Conservation (phyloP, 2,329 filamentous ascomycete genomes). For the Neodidymelliopsis sp. region DNA sequence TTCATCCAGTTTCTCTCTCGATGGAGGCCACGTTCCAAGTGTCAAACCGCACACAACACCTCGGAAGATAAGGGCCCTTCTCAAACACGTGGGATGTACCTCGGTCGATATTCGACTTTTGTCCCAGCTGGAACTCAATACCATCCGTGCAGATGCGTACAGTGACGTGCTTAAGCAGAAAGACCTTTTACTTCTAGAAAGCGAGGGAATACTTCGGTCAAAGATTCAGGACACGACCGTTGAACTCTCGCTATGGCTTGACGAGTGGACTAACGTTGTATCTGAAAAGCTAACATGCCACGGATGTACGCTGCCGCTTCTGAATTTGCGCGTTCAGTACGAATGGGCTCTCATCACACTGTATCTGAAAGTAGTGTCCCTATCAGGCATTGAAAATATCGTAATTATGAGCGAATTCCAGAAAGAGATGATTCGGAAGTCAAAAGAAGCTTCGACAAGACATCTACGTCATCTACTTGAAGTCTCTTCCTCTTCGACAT, state of each 20-base stretch:
- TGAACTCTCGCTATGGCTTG: slow-evolving; percentile 51
- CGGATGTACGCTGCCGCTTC: slow-evolving; percentile 35
- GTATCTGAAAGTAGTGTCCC: slow-evolving; percentile 59
- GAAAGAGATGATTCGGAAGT: slow-evolving; percentile 57
- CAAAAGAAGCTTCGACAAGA: slow-evolving; percentile 59
- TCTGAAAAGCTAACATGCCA: slow-evolving; percentile 22
- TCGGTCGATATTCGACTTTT: slow-evolving; percentile 61
- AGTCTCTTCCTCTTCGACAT: slow-evolving; percentile 24
- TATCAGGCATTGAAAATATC: slow-evolving; percentile 59
- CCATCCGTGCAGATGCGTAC: slow-evolving; percentile 47
- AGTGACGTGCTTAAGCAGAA: slow-evolving; percentile 25
- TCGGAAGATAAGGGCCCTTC: slow-evolving; percentile 56
- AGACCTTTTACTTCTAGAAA: slow-evolving; percentile 17
- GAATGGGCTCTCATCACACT: slow-evolving; percentile 64
- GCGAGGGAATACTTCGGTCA: slow-evolving; percentile 29
- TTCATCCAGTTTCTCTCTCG: slow-evolving; percentile 51
- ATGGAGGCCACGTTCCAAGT: slow-evolving; percentile 55
- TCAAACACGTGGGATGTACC: slow-evolving; percentile 54
- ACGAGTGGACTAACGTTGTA: slow-evolving; percentile 47
- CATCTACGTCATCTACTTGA: slow-evolving; percentile 59
- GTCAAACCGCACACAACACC: slow-evolving; percentile 48
- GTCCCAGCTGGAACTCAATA: slow-evolving; percentile 61
- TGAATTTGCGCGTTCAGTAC: slow-evolving; percentile 61
- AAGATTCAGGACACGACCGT: slow-evolving; percentile 32
- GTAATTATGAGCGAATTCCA: slow-evolving; percentile 60